Base-by-base conservation (phyloP, 2,329 filamentous ascomycete species). In the Fusarium sp. region DNA sequence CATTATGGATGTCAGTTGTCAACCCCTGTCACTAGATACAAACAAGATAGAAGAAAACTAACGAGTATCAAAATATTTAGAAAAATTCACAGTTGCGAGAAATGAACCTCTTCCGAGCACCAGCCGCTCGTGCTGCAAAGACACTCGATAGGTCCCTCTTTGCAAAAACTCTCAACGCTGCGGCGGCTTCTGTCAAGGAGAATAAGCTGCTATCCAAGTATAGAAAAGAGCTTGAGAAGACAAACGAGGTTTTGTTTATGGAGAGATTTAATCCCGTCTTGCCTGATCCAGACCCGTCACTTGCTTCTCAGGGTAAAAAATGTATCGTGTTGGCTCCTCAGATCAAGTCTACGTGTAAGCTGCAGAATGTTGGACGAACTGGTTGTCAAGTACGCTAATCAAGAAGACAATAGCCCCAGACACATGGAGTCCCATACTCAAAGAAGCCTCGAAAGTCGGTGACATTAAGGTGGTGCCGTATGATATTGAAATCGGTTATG, bases 121-220 rank as follows among this genome's bases (percentile, higher is more conserved):
- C 95, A 30, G 86, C 95, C 67, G 80, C 95, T 77, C 92, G 93
- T 81, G 91, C 92, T 67, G 93, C 94, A 85, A 91, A 91, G 79
- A 88, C 89, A 55, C 90, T 99, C 72, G 95, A 99, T 84, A 91
- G 93, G 74, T 88, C 91, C 22, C 91, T 97, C 72, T 98, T 98
- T 85, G 86, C 89, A 58, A 94, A 92, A 81, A 93, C 87, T 2
- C 84, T 97, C 61, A 91, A 92, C 30, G 86, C 95, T 30, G 89
- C 94, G 14, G 95, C 95, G 6, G 95, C 95, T 12, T 89, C 92
- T 41, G 86, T 98, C 48, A 88, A 90, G 72, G 92, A 96, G 79
- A 89, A 89, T 68, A 92, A 90, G 75, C 89, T 94, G 76, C 94
- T 98, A 62, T 88, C 91, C 30, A 88, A 86, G 72, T 91, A 93